These are phyloP conservation scores for Chalciporus piperatus DNA, from an alignment of 768 basidiomycete species.

Conservation along the genomic window DNA sequence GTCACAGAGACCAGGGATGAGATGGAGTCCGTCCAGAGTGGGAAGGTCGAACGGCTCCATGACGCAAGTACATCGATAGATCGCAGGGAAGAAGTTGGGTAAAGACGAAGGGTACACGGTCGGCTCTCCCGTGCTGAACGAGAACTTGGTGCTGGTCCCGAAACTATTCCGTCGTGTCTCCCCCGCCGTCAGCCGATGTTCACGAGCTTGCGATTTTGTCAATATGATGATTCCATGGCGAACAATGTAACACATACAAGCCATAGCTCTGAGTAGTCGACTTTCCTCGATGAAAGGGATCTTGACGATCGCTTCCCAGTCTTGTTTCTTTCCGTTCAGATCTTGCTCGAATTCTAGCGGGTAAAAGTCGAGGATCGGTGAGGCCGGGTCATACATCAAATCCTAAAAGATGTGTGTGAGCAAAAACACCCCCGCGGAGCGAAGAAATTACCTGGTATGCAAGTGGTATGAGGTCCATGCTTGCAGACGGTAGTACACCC, in stretches of 20 bases:
- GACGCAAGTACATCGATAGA: slow-evolving; percentile 74
- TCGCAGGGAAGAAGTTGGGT: slow-evolving; percentile 91
- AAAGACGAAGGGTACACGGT: slow-evolving; percentile 85
- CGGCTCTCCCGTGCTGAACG: slow-evolving; percentile 59
- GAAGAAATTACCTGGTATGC: slow-evolving; percentile 67
- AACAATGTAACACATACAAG: slow-evolving; percentile 38
- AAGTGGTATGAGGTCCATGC: slow-evolving; percentile 82
- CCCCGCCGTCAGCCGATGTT: slow-evolving; percentile 70
- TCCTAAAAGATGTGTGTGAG: slow-evolving; percentile 49
- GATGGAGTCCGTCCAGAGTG: slow-evolving; percentile 76
- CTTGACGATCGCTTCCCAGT: slow-evolving; percentile 99
- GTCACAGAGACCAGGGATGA: slow-evolving; percentile 83
- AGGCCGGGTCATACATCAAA: slow-evolving; percentile 81
- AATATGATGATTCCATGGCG: background rate
- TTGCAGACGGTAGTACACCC: slow-evolving; percentile 94
- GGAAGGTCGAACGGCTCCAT: slow-evolving; percentile 88
- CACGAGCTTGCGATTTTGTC: slow-evolving; percentile 51
- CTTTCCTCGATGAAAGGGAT: slow-evolving; percentile 94
- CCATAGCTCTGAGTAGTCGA: slow-evolving; percentile 80
- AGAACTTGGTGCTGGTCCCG: slow-evolving; percentile 80
- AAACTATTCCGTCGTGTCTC: slow-evolving; percentile 74
- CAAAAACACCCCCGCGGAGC: background rate
- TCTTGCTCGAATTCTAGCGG: slow-evolving; percentile 89
- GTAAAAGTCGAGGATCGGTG: slow-evolving; percentile 93
- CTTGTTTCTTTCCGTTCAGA: slow-evolving; percentile 96